A percentile compares a stretch with the other conserved stretches of the same genome.
Evolutionary conservation across 306 rosid species (phyloP).

Genomic region (Acacia melanoxylon): DNA sequence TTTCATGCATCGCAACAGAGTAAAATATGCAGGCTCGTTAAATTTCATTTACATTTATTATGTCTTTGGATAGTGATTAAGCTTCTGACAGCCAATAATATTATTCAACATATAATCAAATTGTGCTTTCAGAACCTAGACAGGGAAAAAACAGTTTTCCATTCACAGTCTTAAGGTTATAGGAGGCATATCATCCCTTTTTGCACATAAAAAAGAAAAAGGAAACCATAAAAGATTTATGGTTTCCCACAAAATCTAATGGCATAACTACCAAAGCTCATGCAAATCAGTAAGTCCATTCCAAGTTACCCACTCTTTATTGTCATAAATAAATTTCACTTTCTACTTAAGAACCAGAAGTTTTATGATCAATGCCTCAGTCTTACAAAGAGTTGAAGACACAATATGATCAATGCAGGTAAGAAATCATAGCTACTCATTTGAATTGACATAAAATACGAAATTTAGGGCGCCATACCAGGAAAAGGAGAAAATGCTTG

Average conservation of each 20-base stretch:
- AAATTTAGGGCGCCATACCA: conserved; percentile 57
- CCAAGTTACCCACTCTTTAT: neutral
- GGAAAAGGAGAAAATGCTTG: conserved; percentile 90
- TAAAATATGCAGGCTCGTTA: conserved; percentile 1
- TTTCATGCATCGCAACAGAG: neutral
- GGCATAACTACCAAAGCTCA: neutral
- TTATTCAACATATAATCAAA: neutral
- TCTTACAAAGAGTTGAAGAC: neutral
- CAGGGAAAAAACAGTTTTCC: neutral
- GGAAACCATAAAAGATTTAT: neutral
- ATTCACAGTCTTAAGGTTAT: neutral
- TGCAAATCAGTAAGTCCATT: neutral
- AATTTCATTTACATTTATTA: conserved; percentile 3
- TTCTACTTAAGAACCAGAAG: neutral
- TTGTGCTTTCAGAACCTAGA: conserved; percentile 4
- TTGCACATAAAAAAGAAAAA: neutral
- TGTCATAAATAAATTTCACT: conserved; percentile 23
- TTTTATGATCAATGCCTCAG: neutral
- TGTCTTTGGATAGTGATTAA: neutral
- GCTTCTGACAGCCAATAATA: neutral
- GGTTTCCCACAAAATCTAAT: conserved; percentile 6
- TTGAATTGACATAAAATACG: conserved; percentile 1
- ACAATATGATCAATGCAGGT: conserved; percentile 20
- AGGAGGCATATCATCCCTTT: neutral
- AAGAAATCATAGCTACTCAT: conserved; percentile 1